Conservation (phyloP, 805 yeast species). For the Ogataea ganodermae region DNA sequence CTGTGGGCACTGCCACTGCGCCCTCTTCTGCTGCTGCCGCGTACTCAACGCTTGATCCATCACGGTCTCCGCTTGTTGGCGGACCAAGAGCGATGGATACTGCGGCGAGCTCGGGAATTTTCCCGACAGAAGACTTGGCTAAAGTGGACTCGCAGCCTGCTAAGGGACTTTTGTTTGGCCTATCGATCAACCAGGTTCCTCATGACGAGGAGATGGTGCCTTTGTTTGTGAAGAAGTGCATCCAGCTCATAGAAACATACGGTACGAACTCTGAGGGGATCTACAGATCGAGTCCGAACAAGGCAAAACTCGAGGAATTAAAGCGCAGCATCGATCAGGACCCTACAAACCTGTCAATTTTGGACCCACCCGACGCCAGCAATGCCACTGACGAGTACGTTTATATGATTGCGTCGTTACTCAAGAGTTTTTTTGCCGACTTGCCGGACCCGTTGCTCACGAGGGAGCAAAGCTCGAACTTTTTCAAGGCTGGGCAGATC, state of each 20-base stretch:
- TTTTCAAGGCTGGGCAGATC: slow-evolving; percentile 71
- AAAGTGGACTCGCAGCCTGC: slow-evolving; percentile 6
- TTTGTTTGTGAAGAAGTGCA: slow-evolving; percentile 82
- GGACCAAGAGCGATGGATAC: slow-evolving; percentile 19
- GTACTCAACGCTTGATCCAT: slow-evolving; percentile 33
- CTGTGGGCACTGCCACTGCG: neutral
- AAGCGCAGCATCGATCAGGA: slow-evolving; percentile 72
- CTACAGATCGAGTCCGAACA: slow-evolving; percentile 83
- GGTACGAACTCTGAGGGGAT: slow-evolving; percentile 89
- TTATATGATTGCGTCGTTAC: slow-evolving; percentile 81
- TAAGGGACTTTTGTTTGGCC: slow-evolving; percentile 66
- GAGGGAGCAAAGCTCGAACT: slow-evolving; percentile 56
- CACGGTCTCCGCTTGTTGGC: slow-evolving; percentile 17
- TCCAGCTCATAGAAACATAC: slow-evolving; percentile 78
- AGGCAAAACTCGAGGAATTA: slow-evolving; percentile 69
- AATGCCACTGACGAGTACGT: slow-evolving; percentile 76
- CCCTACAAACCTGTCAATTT: slow-evolving; percentile 58
- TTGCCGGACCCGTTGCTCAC: slow-evolving; percentile 89
- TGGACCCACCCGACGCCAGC: slow-evolving; percentile 56
- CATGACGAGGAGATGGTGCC: slow-evolving; percentile 93
- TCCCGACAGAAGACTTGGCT: neutral
- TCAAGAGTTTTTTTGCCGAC: slow-evolving; percentile 79
- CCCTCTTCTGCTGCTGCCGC: neutral
- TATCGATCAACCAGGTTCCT: slow-evolving; percentile 76
- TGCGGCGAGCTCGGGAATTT: neutral